Base-by-base conservation (phyloP, 768 basidiomycete species). In the Bullera alba region DNA sequence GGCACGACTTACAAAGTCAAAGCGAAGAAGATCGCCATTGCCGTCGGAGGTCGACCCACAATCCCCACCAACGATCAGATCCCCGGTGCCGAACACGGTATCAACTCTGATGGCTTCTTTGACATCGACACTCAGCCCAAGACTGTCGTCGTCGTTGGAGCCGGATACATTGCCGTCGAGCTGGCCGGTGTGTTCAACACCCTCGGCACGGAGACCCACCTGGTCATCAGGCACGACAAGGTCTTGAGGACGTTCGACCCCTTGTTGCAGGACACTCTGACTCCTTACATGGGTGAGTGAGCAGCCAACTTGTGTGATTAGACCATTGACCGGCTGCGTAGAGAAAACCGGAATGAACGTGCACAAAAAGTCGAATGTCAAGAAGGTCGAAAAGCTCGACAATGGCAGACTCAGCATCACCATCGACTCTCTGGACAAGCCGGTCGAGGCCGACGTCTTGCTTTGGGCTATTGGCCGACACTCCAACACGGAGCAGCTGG, bases 111-210 rank as follows among this genome's bases (percentile, higher is more conserved):
- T 71, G 92, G 91, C 2, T 99, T 99, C 78, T 99, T 99, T 63
- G 87, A 82, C 38, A 81, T 99, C 38, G 81, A 82, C 58, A 79
- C 85, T 45, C 90, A 93, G 71, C 95, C 95, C 7, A 87, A 85
- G 74, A 81, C 90, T 51, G 91, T 95, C 26, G 92, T 84, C 2
- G 84, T 97, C 48, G 83, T 96, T 36, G 95, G 95, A 39, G 95
- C 95, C 14, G 95, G 95, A 1, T 99, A 99, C 72, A 97, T 99
- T 60, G 91, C 91, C 16, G 87, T 96, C 54, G 95, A 99, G 74
- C 82, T 99, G 39, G 89, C 93, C 4, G 95, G 95, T 17, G 81
- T 99, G 48, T 81, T 99, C 75, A 82, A 96, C 73, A 79, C 87
- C 5, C 81, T 95, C 49, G 90, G 92, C 19, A 80, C 84, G 29